Evolutionary conservation across 768 basidiomycete species (phyloP).

Genomic region (Coprinopsis sp.): DNA sequence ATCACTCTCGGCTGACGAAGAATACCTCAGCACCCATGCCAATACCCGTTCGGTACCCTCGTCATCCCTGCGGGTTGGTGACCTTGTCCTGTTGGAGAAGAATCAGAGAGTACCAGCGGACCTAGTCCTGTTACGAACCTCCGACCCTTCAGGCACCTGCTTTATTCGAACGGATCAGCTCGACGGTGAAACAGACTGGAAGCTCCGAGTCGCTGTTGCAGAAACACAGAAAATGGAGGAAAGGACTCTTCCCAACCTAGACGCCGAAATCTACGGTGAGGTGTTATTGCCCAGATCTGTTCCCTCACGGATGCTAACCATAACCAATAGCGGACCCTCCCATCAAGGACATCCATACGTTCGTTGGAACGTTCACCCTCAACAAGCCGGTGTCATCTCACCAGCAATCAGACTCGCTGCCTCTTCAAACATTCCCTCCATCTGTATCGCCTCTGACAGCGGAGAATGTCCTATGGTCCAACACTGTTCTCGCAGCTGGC

Average conservation of each 20-base stretch:
- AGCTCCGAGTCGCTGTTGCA: slow-evolving; percentile 84
- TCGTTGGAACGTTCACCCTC: slow-evolving; percentile 87
- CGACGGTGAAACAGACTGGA: slow-evolving; percentile 99
- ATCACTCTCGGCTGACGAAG: slow-evolving; percentile 34
- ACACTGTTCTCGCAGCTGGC: slow-evolving; percentile 95
- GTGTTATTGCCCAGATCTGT: no score
- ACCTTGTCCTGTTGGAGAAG: slow-evolving; percentile 89
- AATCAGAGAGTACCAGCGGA: slow-evolving; percentile 97
- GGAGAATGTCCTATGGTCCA: slow-evolving; percentile 95
- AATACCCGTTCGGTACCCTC: slow-evolving; percentile 79
- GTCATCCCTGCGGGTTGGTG: slow-evolving; percentile 84
- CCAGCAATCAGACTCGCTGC: slow-evolving; percentile 29
- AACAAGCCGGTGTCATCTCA: slow-evolving; percentile 39
- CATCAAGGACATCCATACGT: slow-evolving; percentile 94
- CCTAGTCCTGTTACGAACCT: slow-evolving; percentile 82
- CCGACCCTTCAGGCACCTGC: slow-evolving; percentile 87
- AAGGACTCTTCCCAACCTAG: slow-evolving; percentile 53
- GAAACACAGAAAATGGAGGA: slow-evolving; percentile 71
- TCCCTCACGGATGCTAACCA: no score
- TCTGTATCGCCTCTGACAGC: slow-evolving; percentile 84
- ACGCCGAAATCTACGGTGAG: slow-evolving; percentile 89
- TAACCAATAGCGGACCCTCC: slow-evolving; percentile 77
- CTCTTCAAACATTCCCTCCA: slow-evolving; percentile 38
- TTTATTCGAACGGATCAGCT: slow-evolving; percentile 98
- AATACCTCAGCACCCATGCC: slow-evolving; percentile 42